Conservation (phyloP, 2,329 filamentous ascomycete genomes). For the Claviceps sp. region DNA sequence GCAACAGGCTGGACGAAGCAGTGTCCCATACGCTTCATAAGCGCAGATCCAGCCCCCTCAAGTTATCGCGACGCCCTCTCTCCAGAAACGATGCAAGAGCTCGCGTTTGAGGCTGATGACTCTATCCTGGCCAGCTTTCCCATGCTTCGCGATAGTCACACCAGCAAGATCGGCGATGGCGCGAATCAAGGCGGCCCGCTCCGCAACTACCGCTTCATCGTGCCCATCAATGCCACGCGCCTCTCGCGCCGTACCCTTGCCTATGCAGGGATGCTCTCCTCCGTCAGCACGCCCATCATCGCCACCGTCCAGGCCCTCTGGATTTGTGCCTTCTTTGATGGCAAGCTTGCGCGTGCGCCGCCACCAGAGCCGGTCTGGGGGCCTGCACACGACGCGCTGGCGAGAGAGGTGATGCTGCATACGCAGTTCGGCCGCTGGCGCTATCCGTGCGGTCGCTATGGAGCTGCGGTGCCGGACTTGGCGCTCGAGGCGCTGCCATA, state of each 20-base stretch:
- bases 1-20: constrained; percentile 39
- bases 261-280: not conserved
- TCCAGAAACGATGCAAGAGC: not conserved
- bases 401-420: constrained; percentile 47
- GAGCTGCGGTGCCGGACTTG: constrained; percentile 49
- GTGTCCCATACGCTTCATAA: constrained; percentile 29
- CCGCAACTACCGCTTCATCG: constrained; percentile 2
- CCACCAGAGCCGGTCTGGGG: not conserved
- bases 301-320: constrained; percentile 1
- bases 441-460: constrained; percentile 49
- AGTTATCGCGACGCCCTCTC: not conserved
- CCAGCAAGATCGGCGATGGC: not conserved
- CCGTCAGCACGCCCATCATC: not conserved
- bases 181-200: not conserved
- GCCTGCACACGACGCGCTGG: constrained; percentile 22
- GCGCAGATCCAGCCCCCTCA: not conserved
- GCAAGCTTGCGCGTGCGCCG: not conserved
- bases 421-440: constrained; percentile 57
- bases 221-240: not conserved
- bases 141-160: not conserved
- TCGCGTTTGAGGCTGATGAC: not conserved
- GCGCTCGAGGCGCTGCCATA: constrained; percentile 51
- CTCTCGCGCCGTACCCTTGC: not conserved
- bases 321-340: constrained; percentile 2
- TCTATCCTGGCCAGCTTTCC: constrained; percentile 1